phyloP scores from a whole-genome alignment of 2,329 filamentous ascomycete genomes.

The Talaromyces funiculosus region DNA sequence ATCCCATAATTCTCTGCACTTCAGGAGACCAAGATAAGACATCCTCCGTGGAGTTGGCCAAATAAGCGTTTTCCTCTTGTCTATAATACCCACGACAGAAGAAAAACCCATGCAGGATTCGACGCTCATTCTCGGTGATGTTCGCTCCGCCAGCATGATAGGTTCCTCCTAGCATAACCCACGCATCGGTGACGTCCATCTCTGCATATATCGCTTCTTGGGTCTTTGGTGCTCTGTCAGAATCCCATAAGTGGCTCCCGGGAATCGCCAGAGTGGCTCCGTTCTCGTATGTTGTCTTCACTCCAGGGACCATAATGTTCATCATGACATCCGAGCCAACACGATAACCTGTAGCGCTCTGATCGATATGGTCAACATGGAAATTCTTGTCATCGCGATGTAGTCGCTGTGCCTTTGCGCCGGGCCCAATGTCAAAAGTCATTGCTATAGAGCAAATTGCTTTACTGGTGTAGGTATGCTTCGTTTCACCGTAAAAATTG shows the following conservation, averaged over 20 bases:
- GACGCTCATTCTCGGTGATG: neutral
- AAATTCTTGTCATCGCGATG: neutral
- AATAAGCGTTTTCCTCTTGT: neutral
- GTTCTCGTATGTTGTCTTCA: neutral
- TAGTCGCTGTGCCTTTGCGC: neutral
- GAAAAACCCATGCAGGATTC: neutral
- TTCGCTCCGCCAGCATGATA: neutral
- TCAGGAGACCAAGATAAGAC: neutral
- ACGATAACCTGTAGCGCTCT: neutral
- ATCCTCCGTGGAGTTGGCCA: neutral
- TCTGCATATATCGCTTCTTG: neutral
- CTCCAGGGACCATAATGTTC: neutral
- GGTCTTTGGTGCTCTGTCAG: neutral
- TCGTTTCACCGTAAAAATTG: neutral
- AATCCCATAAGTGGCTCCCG: neutral
- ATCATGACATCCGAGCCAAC: neutral
- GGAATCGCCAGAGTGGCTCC: neutral
- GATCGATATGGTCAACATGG: neutral
- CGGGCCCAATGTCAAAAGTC: neutral
- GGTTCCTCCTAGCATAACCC: neutral
- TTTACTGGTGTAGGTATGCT: neutral
- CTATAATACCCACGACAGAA: neutral
- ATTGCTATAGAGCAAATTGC: neutral
- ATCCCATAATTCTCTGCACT: neutral
- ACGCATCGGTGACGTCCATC: neutral